Evolutionary conservation across 495 filamentous ascomycete genomes (phyloP).

Genomic region (Glonium stellatum): DNA sequence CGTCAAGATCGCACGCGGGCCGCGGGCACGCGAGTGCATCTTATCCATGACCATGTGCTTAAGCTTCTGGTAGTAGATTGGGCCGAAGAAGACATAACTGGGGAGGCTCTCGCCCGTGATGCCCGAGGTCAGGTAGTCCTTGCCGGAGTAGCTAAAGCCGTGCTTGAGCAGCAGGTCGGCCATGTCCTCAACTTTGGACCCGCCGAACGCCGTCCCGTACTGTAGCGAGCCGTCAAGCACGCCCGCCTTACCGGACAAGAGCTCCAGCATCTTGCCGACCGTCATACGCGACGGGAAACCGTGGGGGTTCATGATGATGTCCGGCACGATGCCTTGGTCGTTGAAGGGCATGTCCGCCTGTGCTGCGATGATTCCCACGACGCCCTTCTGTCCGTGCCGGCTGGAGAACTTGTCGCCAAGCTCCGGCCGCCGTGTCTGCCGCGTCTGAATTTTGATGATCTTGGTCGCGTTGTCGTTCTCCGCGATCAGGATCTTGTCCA

Average conservation of each 20-base stretch:
- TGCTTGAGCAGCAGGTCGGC: constrained; percentile 72
- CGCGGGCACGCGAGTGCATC: constrained; percentile 92
- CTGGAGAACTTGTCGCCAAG: constrained; percentile 54
- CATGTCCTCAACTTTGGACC: constrained; percentile 86
- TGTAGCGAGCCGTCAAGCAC: constrained; percentile 73
- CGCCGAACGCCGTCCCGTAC: constrained; percentile 93
- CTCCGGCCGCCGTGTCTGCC: constrained; percentile 89
- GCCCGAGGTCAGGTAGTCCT: constrained; percentile 90
- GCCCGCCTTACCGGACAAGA: constrained; percentile 89
- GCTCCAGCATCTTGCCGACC: constrained; percentile 95
- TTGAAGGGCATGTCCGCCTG: constrained; percentile 97
- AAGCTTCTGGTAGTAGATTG: constrained; percentile 98
- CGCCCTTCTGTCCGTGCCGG: constrained; percentile 51
- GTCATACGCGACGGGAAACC: constrained; percentile 99
- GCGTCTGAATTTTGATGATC: constrained; percentile 82
- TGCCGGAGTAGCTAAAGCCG: constrained; percentile 92
- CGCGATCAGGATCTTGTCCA: constrained; percentile 90
- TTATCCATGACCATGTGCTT: constrained; percentile 99
- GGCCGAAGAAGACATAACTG: constrained; percentile 96
- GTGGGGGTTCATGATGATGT: constrained; percentile 99
- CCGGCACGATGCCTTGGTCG: constrained; percentile 79
- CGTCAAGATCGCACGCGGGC: constrained; percentile 84
- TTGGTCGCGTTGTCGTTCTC: constrained; percentile 72
- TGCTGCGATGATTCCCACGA: constrained; percentile 89
- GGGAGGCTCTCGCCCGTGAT: constrained; percentile 91